Conservation (phyloP, 345 rosid genomes). For the Brassica rapa region DNA sequence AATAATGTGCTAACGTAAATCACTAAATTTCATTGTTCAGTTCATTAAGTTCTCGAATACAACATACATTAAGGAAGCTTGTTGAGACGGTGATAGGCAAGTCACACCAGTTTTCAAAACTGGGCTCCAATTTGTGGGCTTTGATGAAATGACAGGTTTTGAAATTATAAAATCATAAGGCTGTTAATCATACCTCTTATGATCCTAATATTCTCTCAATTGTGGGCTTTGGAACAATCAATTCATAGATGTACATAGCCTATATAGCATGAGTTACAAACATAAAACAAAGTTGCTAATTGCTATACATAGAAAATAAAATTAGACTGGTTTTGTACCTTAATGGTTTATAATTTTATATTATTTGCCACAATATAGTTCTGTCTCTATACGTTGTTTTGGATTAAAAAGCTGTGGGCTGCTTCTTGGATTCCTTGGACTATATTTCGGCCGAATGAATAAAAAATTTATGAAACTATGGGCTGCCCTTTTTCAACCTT, state of each 20-base stretch:
- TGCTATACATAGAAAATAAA: not conserved
- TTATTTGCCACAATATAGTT: not conserved
- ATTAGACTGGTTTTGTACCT: not conserved
- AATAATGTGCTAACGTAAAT: not conserved
- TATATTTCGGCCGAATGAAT: not conserved
- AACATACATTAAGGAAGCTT: not conserved
- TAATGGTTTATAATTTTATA: not conserved
- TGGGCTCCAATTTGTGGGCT: slow-evolving; percentile 16
- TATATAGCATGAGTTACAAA: not conserved
- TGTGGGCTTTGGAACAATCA: not conserved
- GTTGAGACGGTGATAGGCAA: not conserved
- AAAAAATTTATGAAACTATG: not conserved
- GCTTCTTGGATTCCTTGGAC: slow-evolving; percentile 14
- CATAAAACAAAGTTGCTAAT: not conserved
- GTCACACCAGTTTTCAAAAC: not conserved
- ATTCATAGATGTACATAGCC: not conserved
- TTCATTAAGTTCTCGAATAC: not conserved
- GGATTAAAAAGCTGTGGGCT: slow-evolving; percentile 10
- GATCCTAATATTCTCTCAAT: too few species aligned
- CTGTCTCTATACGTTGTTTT: not conserved
- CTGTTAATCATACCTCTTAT: not conserved
- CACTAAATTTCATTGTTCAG: not conserved
- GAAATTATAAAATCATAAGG: not conserved
- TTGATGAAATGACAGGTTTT: not conserved
- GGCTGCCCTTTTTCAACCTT: not conserved